Evolutionary conservation across 1,284 basidiomycete species (phyloP), one percentile per base, ranked within the genome.

Genomic region (Sutorius eximius): DNA sequence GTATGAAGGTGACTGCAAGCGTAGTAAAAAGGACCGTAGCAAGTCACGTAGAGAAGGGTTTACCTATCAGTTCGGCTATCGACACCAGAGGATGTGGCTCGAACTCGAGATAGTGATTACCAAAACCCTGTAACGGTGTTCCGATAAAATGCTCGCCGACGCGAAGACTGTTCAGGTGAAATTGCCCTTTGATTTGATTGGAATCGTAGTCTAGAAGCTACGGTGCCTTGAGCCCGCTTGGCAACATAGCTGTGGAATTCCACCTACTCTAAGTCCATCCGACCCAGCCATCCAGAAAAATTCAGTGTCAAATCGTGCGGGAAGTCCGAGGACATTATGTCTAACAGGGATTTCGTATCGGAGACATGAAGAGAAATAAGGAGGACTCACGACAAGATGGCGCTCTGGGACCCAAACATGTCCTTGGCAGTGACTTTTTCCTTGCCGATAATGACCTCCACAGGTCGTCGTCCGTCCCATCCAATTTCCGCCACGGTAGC

Each of bases 271-370:
- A 12, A 83, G 68, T 33, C 76, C 77, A 47, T 77, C 70, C 1
- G 76, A 66, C 20, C 78, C 78, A 13, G 79, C 81, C 45, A 75
- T 74, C 81, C 81, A 83, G 30, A 80, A 70, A 58, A 75, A 79
- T 57, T 81, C 76, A 3, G 79, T 73, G 53, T 82, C 79, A 58
- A 83, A 83, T 20, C 82, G 76, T 10, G 81, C 81, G 18, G 81
- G 79, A 44, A 83, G 73, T n/a, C 75, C 75, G 18, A 83, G 75
- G 22, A 79, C 68, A 63, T 80, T 81, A 33, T 73, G 77, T 66
- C 81, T 81, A 47, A 16, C n/a, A 49, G n/a, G 7, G 18, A n/a
- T 32, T 40, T 37, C 10, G 27, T 32, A 51, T 50, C 38, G 41
- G 20, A 53, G 52, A n/a, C 18, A 46, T 15, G 32, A 11, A 47